Percentiles rank a stretch among this genome's conserved stretches.
These are phyloP conservation scores for Leucogyrophana mollusca DNA, from an alignment of 768 basidiomycete genomes.

Conservation along the genomic window DNA sequence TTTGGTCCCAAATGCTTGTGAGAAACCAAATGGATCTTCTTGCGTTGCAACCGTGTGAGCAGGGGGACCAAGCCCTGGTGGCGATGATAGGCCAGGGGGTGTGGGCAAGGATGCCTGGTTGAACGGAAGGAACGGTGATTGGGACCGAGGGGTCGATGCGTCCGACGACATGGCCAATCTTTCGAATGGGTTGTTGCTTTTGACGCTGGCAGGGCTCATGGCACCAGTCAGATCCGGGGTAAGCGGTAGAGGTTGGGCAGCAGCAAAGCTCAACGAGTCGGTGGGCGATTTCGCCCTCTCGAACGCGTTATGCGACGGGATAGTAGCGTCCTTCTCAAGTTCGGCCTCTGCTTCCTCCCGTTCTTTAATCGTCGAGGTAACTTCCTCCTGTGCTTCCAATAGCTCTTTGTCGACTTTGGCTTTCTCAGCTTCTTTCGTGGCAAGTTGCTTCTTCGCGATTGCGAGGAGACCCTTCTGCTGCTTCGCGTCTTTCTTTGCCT, in stretches of 20 bases:
- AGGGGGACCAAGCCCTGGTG: constrained; percentile 10
- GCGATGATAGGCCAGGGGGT: constrained; percentile 27
- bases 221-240: constrained; percentile 65
- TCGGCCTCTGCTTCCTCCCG: constrained; percentile 54
- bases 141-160: constrained; percentile 41
- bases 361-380: constrained; percentile 51
- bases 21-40: constrained; percentile 57
- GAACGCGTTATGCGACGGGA: constrained; percentile 6
- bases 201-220: constrained; percentile 42
- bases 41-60: constrained; percentile 7
- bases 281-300: constrained; percentile 39
- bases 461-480: constrained; percentile 95
- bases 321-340: constrained; percentile 31
- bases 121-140: constrained; percentile 62
- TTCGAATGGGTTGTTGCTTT: constrained; percentile 94
- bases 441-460: constrained; percentile 92
- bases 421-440: constrained; percentile 76
- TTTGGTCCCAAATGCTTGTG: constrained; percentile 20
- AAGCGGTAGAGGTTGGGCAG: constrained; percentile 67
- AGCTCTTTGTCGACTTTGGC: constrained; percentile 71
- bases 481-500: constrained; percentile 88
- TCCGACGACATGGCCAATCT: constrained; percentile 52
- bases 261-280: constrained; percentile 57
- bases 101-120: constrained; percentile 34
- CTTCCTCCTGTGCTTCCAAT: constrained; percentile 60